These are phyloP conservation scores for Vaccinium vitisidaea DNA, from an alignment of 148 eudicot species.

Conservation along the genomic window DNA sequence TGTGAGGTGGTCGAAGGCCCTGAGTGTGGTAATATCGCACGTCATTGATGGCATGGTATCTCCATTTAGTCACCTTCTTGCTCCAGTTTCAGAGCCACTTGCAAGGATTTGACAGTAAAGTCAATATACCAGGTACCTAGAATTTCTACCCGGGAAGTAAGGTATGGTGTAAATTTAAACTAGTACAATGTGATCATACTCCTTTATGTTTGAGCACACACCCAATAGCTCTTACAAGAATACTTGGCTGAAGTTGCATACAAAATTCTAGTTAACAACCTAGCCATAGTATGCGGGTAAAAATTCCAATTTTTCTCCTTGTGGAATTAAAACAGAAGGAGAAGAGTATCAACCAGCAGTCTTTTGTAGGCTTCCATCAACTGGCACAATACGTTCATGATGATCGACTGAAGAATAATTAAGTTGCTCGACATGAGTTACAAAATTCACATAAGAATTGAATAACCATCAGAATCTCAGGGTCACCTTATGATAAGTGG, in stretches of 20 bases:
- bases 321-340: not conserved
- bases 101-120: too few species aligned
- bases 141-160: too few species aligned
- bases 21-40: not conserved
- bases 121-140: too few species aligned
- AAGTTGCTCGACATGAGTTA: not conserved
- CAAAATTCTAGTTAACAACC: not conserved
- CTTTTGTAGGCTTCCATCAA: not conserved
- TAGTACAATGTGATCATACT: too few species aligned
- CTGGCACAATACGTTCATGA: not conserved
- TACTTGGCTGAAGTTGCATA: not conserved
- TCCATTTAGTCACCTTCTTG: too few species aligned
- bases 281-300: not conserved
- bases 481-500: not conserved
- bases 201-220: not conserved
- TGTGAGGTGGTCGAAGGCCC: not conserved
- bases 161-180: too few species aligned
- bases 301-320: not conserved
- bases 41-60: not conserved
- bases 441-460: not conserved
- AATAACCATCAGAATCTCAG: not conserved
- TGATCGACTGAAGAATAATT: not conserved
- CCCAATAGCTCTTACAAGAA: not conserved
- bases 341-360: not conserved
- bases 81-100: too few species aligned